A percentile compares a stretch with the other conserved stretches of the same genome.
These are phyloP conservation scores for Styphnolobium japonicum DNA, from an alignment of 306 rosid species.

Conservation along the genomic window DNA sequence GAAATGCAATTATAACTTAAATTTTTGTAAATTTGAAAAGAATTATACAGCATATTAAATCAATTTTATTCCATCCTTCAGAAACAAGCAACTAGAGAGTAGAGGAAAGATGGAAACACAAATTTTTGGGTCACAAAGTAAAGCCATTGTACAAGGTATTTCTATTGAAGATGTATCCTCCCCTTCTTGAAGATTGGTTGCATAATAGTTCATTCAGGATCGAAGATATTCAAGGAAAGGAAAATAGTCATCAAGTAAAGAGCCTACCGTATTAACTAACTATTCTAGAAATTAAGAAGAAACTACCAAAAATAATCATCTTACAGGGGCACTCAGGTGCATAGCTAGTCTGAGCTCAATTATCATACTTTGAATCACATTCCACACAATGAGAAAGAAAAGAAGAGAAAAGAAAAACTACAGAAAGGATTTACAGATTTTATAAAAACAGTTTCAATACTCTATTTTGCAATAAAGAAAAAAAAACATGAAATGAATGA, in stretches of 20 bases:
- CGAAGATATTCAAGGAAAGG: background rate
- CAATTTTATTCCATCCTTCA: conserved; percentile 2
- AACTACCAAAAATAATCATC: background rate
- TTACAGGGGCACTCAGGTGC: background rate
- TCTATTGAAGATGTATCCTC: background rate
- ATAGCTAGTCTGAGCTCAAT: background rate
- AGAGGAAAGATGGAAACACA: background rate
- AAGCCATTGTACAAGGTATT: background rate
- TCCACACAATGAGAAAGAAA: background rate
- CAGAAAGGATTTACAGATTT: background rate
- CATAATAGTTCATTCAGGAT: background rate
- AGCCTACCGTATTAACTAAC: background rate
- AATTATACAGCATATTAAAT: background rate
- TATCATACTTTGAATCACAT: background rate
- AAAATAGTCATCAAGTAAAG: background rate
- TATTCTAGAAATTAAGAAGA: background rate
- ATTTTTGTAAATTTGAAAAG: background rate
- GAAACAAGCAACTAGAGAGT: background rate
- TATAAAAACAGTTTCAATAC: background rate
- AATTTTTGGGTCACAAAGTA: background rate
- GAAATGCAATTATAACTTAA: background rate
- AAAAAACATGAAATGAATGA: background rate
- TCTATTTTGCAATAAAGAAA: background rate
- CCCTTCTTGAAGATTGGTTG: background rate
- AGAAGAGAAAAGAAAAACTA: background rate